Evolutionary conservation across 805 yeast genomes (phyloP).

Genomic region (Candida insectalens): DNA sequence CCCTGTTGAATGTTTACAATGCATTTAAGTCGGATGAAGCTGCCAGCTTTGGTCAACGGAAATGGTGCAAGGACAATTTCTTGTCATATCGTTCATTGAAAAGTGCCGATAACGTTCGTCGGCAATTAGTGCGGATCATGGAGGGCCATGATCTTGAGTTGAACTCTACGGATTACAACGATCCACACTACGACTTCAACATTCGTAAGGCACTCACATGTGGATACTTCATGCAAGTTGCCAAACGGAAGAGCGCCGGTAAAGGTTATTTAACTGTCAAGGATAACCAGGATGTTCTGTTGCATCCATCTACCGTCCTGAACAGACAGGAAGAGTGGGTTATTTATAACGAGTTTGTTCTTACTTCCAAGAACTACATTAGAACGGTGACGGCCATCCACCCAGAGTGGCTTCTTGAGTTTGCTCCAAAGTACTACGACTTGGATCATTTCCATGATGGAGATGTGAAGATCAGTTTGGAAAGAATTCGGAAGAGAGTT

Average conservation of each 20-base stretch:
- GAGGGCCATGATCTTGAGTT: constrained; percentile 67
- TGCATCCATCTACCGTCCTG: constrained; percentile 89
- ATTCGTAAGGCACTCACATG: constrained; percentile 78
- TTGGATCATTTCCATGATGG: constrained; percentile 55
- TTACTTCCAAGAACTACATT: constrained; percentile 87
- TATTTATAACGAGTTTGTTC: constrained; percentile 87
- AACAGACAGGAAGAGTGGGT: constrained; percentile 91
- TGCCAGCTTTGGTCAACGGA: constrained; percentile 47
- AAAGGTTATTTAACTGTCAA: constrained; percentile 86
- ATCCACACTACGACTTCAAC: constrained; percentile 59
- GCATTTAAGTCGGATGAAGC: constrained; percentile 76
- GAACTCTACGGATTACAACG: constrained; percentile 56
- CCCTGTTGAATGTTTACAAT: constrained; percentile 79
- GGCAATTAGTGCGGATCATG: constrained; percentile 79
- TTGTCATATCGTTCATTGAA: constrained; percentile 74
- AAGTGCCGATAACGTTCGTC: constrained; percentile 80
- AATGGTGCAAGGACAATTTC: constrained; percentile 91
- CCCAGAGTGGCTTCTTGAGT: constrained; percentile 87
- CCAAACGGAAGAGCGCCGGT: constrained; percentile 76
- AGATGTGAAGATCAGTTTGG: constrained; percentile 62
- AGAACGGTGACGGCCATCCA: constrained; percentile 86
- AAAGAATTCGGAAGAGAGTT: constrained; percentile 42
- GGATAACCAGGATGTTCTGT: constrained; percentile 90
- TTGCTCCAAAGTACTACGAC: constrained; percentile 66
- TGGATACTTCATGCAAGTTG: constrained; percentile 99